These are phyloP conservation scores for Berberis thunbergii DNA, from an alignment of 164 flowering plant species.

Conservation along the genomic window DNA sequence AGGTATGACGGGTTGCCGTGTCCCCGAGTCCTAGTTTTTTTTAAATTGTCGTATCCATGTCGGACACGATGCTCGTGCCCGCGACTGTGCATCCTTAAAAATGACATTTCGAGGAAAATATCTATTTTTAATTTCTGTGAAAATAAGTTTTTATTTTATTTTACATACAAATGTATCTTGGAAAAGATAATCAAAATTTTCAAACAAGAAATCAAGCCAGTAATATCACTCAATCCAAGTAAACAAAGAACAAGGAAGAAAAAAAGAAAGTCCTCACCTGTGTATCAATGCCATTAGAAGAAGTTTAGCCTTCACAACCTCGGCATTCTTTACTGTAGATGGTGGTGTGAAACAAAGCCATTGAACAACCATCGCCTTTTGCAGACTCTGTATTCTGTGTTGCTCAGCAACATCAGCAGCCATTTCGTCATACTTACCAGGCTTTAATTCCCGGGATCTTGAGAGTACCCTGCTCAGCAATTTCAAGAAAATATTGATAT, in stretches of 20 bases:
- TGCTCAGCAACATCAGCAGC: slow-evolving; percentile 75
- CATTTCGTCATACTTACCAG: slow-evolving; percentile 40
- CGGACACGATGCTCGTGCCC: too few species aligned
- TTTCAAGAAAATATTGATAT: not conserved
- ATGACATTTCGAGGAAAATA: too few species aligned
- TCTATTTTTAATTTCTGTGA: too few species aligned
- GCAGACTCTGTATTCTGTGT: slow-evolving; percentile 71
- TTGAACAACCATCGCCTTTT: slow-evolving; percentile 85
- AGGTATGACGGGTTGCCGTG: too few species aligned
- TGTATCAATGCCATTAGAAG: slow-evolving; percentile 71
- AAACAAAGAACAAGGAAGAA: not conserved
- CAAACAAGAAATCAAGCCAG: not conserved
- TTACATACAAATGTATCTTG: too few species aligned
- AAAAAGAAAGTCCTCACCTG: slow-evolving; percentile 35
- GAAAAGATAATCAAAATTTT: too few species aligned
- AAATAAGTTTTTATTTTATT: too few species aligned
- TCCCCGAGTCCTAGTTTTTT: too few species aligned
- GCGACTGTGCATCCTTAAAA: too few species aligned
- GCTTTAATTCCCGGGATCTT: slow-evolving; percentile 74
- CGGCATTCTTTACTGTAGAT: slow-evolving; percentile 56
- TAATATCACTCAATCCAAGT: not conserved
- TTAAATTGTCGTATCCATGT: too few species aligned
- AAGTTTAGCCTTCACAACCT: slow-evolving; percentile 54
- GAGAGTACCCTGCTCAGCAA: slow-evolving; percentile 58
- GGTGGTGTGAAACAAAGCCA: slow-evolving; percentile 99